phyloP scores from a whole-genome alignment of 129 eudicot species.

The Deinandra increscens region DNA sequence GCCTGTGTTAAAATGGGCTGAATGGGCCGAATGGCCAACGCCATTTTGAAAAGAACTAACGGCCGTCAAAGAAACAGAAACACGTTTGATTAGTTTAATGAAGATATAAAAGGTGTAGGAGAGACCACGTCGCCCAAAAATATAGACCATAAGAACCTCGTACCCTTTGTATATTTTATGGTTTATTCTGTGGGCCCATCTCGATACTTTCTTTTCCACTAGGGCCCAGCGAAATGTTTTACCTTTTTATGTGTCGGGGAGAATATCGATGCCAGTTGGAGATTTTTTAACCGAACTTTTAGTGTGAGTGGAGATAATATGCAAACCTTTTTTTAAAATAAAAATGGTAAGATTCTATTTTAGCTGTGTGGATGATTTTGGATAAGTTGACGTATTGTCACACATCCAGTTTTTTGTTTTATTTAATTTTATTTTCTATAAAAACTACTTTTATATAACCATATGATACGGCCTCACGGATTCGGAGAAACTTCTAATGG shows the following conservation, averaged over 20 bases:
- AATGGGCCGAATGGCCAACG: neutral
- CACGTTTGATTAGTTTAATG: conserved; percentile 21
- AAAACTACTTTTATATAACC: no score
- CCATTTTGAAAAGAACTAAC: neutral
- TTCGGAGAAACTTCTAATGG: no score
- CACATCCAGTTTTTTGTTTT: no score
- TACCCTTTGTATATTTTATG: conserved; percentile 22
- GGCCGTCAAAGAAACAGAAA: neutral
- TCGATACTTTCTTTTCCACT: conserved; percentile 1
- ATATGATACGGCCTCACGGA: no score
- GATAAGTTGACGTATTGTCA: no score
- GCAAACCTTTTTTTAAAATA: no score
- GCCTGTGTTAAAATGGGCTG: conserved; percentile 17
- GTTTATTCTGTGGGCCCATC: conserved; percentile 20
- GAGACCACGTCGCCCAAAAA: conserved; percentile 33
- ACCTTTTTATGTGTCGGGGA: conserved; percentile 24
- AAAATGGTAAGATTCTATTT: no score
- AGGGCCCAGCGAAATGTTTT: no score
- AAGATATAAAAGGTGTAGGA: conserved; percentile 19
- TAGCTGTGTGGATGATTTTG: no score
- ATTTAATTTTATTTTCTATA: no score
- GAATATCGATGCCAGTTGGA: neutral
- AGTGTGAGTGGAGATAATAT: no score
- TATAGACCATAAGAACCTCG: conserved; percentile 41
- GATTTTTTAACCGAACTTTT: no score